phyloP scores from a whole-genome alignment of 177 flowering plant species.

The Vitis hybrid region DNA sequence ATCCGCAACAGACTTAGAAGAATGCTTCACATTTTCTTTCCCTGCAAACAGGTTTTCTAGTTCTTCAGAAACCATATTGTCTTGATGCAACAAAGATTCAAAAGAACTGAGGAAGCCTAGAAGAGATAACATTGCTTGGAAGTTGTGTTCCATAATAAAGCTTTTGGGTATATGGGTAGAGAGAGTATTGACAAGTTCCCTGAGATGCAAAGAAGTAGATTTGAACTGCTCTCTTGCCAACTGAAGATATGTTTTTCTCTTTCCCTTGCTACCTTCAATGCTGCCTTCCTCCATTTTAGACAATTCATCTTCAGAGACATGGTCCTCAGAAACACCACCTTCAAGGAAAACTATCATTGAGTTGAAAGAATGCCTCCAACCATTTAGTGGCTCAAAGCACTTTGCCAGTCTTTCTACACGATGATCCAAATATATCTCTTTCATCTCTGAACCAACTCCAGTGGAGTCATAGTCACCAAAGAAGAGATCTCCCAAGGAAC shows the following conservation, averaged over 20 bases:
- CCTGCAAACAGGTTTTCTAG: conserved; percentile 22
- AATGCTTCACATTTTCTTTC: not conserved
- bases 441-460: conserved; percentile 29
- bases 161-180: conserved; percentile 46
- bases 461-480: conserved; percentile 51
- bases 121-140: conserved; percentile 24
- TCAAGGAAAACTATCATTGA: conserved; percentile 52
- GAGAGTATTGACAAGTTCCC: conserved; percentile 13
- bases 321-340: conserved; percentile 42
- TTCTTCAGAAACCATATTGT: conserved; percentile 27
- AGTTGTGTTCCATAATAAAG: conserved; percentile 19
- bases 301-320: conserved; percentile 37
- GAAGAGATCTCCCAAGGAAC: conserved; percentile 47
- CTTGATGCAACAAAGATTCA: conserved; percentile 25
- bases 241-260: conserved; percentile 32
- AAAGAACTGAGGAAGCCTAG: conserved; percentile 32
- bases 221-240: conserved; percentile 6
- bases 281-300: conserved; percentile 8
- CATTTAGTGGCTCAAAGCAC: conserved; percentile 37
- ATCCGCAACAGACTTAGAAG: not conserved
- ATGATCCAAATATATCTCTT: conserved; percentile 50
- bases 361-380: conserved; percentile 45
- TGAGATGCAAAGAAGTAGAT: too few species aligned
- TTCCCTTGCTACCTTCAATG: not conserved
- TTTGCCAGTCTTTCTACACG: conserved; percentile 37